These are phyloP conservation scores for Vaccinium macrocarpon DNA, from an alignment of 148 eudicot genomes.

Conservation along the genomic window DNA sequence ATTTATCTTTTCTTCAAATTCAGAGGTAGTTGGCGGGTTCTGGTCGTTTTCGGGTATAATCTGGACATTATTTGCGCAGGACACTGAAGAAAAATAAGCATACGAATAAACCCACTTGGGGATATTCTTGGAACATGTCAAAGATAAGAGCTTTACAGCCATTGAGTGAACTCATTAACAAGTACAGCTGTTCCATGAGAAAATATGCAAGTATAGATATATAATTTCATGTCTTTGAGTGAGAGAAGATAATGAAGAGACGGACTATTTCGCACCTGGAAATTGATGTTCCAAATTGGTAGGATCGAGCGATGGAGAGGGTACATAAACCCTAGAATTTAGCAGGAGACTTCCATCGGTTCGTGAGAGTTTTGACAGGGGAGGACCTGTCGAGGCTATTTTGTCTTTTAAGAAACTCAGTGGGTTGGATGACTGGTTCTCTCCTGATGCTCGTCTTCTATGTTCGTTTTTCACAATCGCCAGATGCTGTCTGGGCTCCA, in stretches of 20 bases:
- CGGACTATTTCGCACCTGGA: slow-evolving; percentile 10
- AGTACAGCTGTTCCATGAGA: not conserved
- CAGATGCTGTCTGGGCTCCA: too few species aligned
- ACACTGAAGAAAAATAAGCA: slow-evolving; percentile 36
- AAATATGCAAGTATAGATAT: not conserved
- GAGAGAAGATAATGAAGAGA: not conserved
- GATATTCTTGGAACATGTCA: slow-evolving; percentile 32
- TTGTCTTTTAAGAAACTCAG: not conserved
- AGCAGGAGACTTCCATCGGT: not conserved
- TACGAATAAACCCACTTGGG: slow-evolving; percentile 37
- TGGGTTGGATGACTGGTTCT: not conserved
- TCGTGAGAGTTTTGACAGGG: not conserved
- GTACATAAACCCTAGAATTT: slow-evolving; percentile 17
- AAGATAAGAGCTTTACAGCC: slow-evolving; percentile 43
- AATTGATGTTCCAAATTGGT: not conserved
- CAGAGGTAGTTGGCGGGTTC: slow-evolving; percentile 16
- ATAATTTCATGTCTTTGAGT: not conserved
- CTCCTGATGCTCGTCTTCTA: not conserved
- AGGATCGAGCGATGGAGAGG: not conserved
- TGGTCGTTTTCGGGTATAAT: slow-evolving; percentile 27
- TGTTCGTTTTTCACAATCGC: not conserved
- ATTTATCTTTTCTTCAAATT: slow-evolving; percentile 40
- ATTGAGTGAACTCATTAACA: slow-evolving; percentile 24
- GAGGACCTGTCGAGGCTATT: not conserved
- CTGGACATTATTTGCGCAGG: slow-evolving; percentile 32